Base-by-base conservation (phyloP, 768 basidiomycete genomes). In the Serendipita sp. region DNA sequence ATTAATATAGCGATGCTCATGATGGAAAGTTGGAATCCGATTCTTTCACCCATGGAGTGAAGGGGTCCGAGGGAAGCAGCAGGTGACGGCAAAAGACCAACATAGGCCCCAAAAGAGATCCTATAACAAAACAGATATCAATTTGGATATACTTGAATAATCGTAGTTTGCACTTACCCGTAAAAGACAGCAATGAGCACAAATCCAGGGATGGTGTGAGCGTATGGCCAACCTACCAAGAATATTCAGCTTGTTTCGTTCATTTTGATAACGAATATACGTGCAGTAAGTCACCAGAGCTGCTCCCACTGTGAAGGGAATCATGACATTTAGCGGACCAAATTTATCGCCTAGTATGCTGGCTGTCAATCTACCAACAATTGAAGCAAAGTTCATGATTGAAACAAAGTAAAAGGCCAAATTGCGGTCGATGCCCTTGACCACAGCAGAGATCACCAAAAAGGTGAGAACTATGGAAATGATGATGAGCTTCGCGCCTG, bases 271-370 rank as follows among this genome's bases (percentile, higher is more conserved):
- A 36, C 10, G 56, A 32, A 7, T 13, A 5, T 8, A 60, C 56
- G 11, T n/a, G 32, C 56, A 75, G 68, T 83, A 83, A 0, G 88
- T 87, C 48, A 85, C 69, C 34, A 82, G 72, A 0, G 79, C 85
- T 0, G 84, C 81, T 0, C 80, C 45, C 16, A 78, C 65, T 0
- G 82, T 84, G 38, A 83, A 82, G 0, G 87, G 85, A 10, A 79
- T 79, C 78, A 89, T 84, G 35, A 86, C 75, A 67, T 85, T 90
- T 68, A 89, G 75, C 0, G 81, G 72, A 15, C 89, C 89, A 45
- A 68, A 62, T 8, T 63, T 52, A 66, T 73, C 73, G 15, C 71
- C 72, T 15, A 71, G 65, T 18, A 73, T 44, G 16, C 73, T 70
- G 16, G 71, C 69, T 7, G 65, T 44, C 32, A 74, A 63, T 2